These are phyloP conservation scores for Macrophomina tecta DNA, from an alignment of 2,329 filamentous ascomycete genomes.

Conservation along the genomic window DNA sequence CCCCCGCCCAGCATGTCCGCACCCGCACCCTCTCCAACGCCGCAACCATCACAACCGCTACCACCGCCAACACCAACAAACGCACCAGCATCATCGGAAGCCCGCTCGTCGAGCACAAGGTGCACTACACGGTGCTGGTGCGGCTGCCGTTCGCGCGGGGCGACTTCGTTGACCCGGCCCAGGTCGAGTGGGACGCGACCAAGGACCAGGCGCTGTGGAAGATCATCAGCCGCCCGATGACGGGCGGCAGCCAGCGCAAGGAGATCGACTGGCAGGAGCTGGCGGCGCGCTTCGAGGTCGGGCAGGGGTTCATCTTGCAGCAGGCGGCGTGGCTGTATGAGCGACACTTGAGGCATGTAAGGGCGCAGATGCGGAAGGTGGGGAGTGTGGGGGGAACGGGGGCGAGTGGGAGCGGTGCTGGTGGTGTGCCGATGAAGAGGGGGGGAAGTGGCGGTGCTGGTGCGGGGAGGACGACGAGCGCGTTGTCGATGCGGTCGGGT, in stretches of 20 bases:
- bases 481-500: slow-evolving; percentile 59
- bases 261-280: slow-evolving; percentile 28
- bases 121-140: slow-evolving; percentile 75
- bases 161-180: slow-evolving; percentile 87
- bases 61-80: slow-evolving; percentile 9
- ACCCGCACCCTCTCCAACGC: slow-evolving; percentile 21
- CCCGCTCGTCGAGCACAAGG: slow-evolving; percentile 21
- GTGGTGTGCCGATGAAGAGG: slow-evolving; percentile 57
- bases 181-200: slow-evolving; percentile 81
- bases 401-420: slow-evolving; percentile 47
- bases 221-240: slow-evolving; percentile 70
- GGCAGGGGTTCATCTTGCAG: slow-evolving; percentile 85
- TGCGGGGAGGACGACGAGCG: slow-evolving; percentile 54
- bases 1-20: slow-evolving; percentile 3
- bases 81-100: slow-evolving; percentile 18
- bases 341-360: slow-evolving; percentile 84
- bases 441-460: slow-evolving; percentile 55
- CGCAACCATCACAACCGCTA: no score
- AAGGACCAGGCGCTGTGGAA: slow-evolving; percentile 93
- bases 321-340: slow-evolving; percentile 95
- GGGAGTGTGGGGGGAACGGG: slow-evolving; percentile 41
- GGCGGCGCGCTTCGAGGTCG: slow-evolving; percentile 80
- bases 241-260: not conserved
- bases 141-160: slow-evolving; percentile 87
- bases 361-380: slow-evolving; percentile 84